Conservation (phyloP, 78 protist genomes). For the Kipferlia bialata region DNA sequence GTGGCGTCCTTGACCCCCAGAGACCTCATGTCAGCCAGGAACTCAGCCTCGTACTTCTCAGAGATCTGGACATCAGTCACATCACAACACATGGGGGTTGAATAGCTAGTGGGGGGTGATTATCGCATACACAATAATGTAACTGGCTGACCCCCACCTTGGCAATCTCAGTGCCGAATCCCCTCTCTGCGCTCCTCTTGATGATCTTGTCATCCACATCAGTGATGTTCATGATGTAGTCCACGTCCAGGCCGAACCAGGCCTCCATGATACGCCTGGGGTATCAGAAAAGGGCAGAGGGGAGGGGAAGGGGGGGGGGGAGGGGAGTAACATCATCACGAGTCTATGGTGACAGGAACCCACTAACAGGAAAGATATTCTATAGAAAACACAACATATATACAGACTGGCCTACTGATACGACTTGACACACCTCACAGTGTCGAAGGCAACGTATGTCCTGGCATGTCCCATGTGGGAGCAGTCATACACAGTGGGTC, state of each 20-base stretch:
- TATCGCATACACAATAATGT: constrained; percentile 1
- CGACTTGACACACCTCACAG: no score
- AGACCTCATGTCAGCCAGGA: constrained; percentile 65
- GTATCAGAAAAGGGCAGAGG: no score
- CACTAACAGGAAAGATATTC: background rate
- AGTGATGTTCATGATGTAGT: constrained; percentile 84
- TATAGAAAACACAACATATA: constrained; percentile 1
- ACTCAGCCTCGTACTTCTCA: constrained; percentile 52
- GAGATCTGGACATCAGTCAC: no score
- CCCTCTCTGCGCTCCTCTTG: constrained; percentile 12
- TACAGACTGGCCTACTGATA: background rate
- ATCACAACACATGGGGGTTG: background rate
- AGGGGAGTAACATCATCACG: no score
- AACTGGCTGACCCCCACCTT: background rate
- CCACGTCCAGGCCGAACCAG: constrained; percentile 64
- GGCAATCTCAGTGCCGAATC: background rate
- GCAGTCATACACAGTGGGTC: constrained; percentile 96
- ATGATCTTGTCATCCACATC: constrained; percentile 96
- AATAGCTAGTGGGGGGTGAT: background rate
- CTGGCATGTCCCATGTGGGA: constrained; percentile 92
- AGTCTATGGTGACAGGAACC: constrained; percentile 78
- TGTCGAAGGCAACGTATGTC: constrained; percentile 8
- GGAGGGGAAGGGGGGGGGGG: no score
- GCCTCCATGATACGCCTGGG: constrained; percentile 74
- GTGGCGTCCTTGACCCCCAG: constrained; percentile 33